Evolutionary conservation across 1,284 basidiomycete species (phyloP), one percentile per base, ranked within the genome.

Genomic region (Ustilago hordei): DNA sequence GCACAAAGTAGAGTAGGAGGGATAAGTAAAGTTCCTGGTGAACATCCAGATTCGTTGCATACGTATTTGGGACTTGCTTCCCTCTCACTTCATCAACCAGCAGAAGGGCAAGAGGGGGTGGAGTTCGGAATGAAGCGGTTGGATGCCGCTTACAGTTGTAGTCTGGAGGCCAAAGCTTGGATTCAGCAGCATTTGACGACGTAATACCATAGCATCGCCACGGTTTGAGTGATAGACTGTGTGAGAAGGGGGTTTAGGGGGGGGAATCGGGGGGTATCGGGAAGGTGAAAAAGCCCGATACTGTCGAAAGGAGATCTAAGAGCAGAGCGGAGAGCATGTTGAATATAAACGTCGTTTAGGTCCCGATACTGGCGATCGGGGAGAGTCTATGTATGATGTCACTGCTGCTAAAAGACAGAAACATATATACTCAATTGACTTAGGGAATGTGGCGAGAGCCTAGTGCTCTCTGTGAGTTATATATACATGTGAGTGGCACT

Each of bases 31-130:
- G 55, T 80, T n/a, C 78, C 75, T 0, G 79, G 64, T 6, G 79
- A 84, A 8, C 61, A 60, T 34, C 84, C 84, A 1, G 84, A 86
- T 43, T 62, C 80, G 38, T 56, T 86, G 72, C 84, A 86, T 55
- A 81, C 80, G 11, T 85, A 86, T 55, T 57, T 86, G 19, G 76
- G 76, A 2, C 61, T 80, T 8, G 84, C 82, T 3, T 78, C 82
- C 3, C 64, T 85, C 0, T 32, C 80, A 0, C 50, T 86, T 53
- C 84, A 85, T 45, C 70, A 64, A 31, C 38, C 61, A 39, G 4
- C 11, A 41, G 17, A 9, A 39, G 54, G 11, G 23, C 48, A 13
- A 19, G 43, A 50, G 32, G 35, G 47, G 31, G 41, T 28, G 9
- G 48, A 54, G 38, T 64, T 73, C n/a, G 65, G 62, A 2, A 31